Evolutionary conservation across 2,329 filamentous ascomycete species (phyloP).

Genomic region (Paracoccidioides brasiliensis): DNA sequence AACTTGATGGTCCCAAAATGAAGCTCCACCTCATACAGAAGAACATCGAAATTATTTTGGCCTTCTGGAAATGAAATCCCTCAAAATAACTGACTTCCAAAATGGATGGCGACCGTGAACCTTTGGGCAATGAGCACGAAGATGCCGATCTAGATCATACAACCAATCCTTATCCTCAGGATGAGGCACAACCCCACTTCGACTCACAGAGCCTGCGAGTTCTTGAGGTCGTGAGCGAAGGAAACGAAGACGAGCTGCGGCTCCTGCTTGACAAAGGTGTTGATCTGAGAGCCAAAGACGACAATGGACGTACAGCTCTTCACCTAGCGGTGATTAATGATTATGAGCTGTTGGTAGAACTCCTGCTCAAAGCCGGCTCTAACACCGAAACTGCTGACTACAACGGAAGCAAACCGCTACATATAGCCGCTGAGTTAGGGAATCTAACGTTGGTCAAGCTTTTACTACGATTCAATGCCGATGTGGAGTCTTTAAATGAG

Average conservation of each 20-base stretch:
- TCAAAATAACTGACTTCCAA: neutral
- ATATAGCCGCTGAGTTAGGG: neutral
- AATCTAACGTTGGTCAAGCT: neutral
- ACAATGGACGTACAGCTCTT: constrained; percentile 2
- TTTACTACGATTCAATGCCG: neutral
- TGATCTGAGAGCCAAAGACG: neutral
- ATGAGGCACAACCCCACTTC: neutral
- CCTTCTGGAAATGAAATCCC: neutral
- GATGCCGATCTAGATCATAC: neutral
- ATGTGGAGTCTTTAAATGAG: constrained; percentile 1
- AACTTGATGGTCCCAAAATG: neutral
- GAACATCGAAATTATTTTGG: neutral
- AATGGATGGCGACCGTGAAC: neutral
- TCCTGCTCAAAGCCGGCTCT: neutral
- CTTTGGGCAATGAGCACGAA: neutral
- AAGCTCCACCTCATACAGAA: neutral
- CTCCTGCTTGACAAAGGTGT: neutral
- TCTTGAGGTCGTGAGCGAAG: neutral
- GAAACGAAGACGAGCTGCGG: neutral
- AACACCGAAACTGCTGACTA: neutral
- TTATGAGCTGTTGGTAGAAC: neutral
- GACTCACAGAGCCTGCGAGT: neutral
- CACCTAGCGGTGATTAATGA: neutral
- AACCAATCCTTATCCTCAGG: neutral
- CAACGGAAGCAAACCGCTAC: neutral